Percentiles rank a stretch among this genome's conserved stretches.
Evolutionary conservation across 2,329 filamentous ascomycete species (phyloP).

Genomic region (Paraconiothyrium brasiliense): DNA sequence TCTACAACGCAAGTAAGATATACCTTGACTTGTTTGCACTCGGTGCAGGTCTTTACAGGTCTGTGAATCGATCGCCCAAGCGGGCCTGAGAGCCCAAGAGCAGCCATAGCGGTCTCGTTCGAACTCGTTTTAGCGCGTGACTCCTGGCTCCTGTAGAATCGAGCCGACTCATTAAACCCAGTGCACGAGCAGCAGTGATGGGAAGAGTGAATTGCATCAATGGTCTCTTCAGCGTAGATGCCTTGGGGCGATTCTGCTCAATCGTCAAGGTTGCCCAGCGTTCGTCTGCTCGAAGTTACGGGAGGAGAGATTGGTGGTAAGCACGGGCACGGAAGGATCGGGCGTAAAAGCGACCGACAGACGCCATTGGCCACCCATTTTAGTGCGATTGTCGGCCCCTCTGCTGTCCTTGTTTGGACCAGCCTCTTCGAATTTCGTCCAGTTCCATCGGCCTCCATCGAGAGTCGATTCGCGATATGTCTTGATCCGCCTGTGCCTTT

Average conservation of each 20-base stretch:
- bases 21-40: slow-evolving; percentile 40
- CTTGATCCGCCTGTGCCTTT: background rate
- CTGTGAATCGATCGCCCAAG: slow-evolving; percentile 26
- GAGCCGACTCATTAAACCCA: background rate
- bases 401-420: background rate
- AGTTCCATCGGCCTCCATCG: background rate
- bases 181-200: background rate
- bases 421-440: background rate
- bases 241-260: background rate
- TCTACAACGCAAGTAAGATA: background rate
- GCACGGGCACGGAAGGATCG: slow-evolving; percentile 12
- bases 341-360: background rate
- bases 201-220: background rate
- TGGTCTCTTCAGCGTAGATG: background rate
- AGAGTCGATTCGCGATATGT: background rate
- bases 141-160: background rate
- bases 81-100: slow-evolving; percentile 11
- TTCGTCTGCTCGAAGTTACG: background rate
- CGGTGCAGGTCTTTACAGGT: slow-evolving; percentile 34
- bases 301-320: background rate
- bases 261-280: background rate
- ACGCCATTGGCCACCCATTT: slow-evolving; percentile 8
- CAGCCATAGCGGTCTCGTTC: background rate
- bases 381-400: background rate
- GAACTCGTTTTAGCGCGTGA: background rate